Evolutionary conservation across 129 eudicot species (phyloP).

Genomic region (Cynara cardunculus): DNA sequence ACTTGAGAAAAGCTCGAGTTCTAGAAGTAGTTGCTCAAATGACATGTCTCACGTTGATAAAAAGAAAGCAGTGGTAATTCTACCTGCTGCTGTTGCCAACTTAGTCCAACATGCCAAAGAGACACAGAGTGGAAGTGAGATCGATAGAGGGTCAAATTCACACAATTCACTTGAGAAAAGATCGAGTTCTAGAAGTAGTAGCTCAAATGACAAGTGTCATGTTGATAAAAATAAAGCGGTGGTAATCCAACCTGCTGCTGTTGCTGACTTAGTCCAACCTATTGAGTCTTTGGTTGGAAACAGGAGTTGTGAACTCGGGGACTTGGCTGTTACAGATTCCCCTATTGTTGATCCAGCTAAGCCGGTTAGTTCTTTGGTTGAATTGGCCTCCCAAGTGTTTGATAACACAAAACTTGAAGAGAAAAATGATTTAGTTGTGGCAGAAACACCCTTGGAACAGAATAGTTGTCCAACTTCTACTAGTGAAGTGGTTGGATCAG

Average conservation of each 20-base stretch:
- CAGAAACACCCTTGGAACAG: constrained; percentile 13
- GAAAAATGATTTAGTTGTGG: constrained; percentile 8
- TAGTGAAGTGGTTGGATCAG: neutral
- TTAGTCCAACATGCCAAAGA: constrained; percentile 7
- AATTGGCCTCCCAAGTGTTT: constrained; percentile 23
- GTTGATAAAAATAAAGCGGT: constrained; percentile 21
- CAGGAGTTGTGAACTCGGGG: constrained; percentile 15
- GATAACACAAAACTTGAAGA: constrained; percentile 14
- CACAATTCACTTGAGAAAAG: constrained; percentile 16
- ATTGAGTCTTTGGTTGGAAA: constrained; percentile 26
- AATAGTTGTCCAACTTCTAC: constrained; percentile 6
- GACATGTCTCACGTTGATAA: constrained; percentile 38
- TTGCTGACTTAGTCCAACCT: constrained; percentile 32
- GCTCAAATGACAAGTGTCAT: constrained; percentile 49
- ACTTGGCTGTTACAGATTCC: constrained; percentile 23
- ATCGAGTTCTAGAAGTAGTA: constrained; percentile 35
- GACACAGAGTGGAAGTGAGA: constrained; percentile 12
- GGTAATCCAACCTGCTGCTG: constrained; percentile 14
- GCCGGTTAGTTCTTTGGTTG: constrained; percentile 26
- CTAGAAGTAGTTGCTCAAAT: constrained; percentile 45
- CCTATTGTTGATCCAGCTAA: constrained; percentile 23
- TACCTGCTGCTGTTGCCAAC: constrained; percentile 15
- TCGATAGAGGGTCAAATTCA: constrained; percentile 25
- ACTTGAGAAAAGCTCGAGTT: constrained; percentile 21
- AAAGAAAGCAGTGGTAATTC: constrained; percentile 22